Percentiles rank a stretch among this genome's conserved stretches.
Evolutionary conservation across 176 grass and related monocot genomes (phyloP).

Genomic region (Carex myosuroides): DNA sequence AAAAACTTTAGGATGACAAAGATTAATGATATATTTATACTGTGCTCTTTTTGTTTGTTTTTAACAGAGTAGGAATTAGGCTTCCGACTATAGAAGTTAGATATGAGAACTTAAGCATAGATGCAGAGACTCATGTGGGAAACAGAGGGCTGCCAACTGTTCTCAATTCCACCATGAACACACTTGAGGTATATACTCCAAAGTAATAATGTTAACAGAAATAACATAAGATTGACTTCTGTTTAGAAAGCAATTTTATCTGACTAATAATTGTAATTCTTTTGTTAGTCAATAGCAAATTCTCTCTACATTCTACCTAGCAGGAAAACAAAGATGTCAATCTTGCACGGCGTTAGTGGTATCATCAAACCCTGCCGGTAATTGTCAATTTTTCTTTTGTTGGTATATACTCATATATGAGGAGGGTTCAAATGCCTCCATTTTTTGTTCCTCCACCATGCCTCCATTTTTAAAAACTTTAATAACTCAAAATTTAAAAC

Average conservation of each 20-base stretch:
- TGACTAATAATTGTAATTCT: neutral
- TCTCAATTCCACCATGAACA: conserved; percentile 60
- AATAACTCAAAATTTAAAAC: no score
- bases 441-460: no score
- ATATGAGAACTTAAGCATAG: conserved; percentile 42
- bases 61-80: conserved; percentile 48
- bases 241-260: neutral
- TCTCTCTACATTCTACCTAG: conserved; percentile 51
- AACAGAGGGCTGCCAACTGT: conserved; percentile 51
- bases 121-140: conserved; percentile 56
- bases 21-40: neutral
- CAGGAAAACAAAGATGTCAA: conserved; percentile 60
- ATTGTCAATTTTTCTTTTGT: neutral
- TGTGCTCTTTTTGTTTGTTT: neutral
- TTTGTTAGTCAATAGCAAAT: conserved; percentile 50
- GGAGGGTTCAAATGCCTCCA: no score
- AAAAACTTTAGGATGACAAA: neutral
- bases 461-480: no score
- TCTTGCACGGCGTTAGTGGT: conserved; percentile 85
- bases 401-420: no score
- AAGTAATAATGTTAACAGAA: neutral
- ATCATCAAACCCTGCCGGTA: conserved; percentile 85
- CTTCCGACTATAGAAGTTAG: conserved; percentile 79
- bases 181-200: conserved; percentile 42
- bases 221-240: neutral